Evolutionary conservation across 495 filamentous ascomycete species (phyloP).

Genomic region (Xylaria flabelliformis): DNA sequence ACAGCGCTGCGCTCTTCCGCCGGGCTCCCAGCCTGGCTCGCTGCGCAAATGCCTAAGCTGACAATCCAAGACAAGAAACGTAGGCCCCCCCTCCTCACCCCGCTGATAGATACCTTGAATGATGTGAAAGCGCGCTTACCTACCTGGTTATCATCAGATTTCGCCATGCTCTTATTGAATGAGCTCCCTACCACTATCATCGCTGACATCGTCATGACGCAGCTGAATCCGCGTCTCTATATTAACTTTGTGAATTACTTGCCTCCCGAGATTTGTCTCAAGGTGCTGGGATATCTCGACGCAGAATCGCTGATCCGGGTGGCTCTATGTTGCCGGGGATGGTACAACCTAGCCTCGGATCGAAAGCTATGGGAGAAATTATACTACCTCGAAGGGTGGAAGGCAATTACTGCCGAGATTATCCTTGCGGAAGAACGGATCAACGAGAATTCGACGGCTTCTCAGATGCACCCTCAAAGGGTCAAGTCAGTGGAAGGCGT

Average conservation of each 20-base stretch:
- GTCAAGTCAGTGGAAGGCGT: slow-evolving; percentile 45
- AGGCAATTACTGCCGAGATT: slow-evolving; percentile 70
- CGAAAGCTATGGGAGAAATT: slow-evolving; percentile 83
- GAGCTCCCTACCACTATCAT: slow-evolving; percentile 78
- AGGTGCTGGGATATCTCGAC: slow-evolving; percentile 86
- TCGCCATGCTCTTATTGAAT: slow-evolving; percentile 70
- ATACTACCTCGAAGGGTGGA: slow-evolving; percentile 86
- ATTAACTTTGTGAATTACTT: slow-evolving; percentile 88
- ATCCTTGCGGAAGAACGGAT: slow-evolving; percentile 67
- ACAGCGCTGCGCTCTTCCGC: slow-evolving; percentile 36
- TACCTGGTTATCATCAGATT: slow-evolving; percentile 52
- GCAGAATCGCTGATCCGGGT: slow-evolving; percentile 77
- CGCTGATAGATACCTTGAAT: background rate
- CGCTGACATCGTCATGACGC: slow-evolving; percentile 73
- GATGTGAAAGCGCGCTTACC: slow-evolving; percentile 1
- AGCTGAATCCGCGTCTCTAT: slow-evolving; percentile 78
- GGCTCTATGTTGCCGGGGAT: slow-evolving; percentile 76
- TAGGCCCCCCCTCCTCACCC: slow-evolving; percentile 37
- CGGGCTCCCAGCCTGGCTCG: slow-evolving; percentile 52
- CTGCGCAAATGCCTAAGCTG: slow-evolving; percentile 53
- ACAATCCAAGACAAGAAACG: slow-evolving; percentile 55
- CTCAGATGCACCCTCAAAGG: slow-evolving; percentile 39
- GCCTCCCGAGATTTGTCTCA: slow-evolving; percentile 85
- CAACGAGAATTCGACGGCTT: slow-evolving; percentile 40
- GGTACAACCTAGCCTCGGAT: slow-evolving; percentile 83